Evolutionary conservation across 1,139 yeast genomes (phyloP).

Genomic region (Hemisphaericaspora xylanilytica): DNA sequence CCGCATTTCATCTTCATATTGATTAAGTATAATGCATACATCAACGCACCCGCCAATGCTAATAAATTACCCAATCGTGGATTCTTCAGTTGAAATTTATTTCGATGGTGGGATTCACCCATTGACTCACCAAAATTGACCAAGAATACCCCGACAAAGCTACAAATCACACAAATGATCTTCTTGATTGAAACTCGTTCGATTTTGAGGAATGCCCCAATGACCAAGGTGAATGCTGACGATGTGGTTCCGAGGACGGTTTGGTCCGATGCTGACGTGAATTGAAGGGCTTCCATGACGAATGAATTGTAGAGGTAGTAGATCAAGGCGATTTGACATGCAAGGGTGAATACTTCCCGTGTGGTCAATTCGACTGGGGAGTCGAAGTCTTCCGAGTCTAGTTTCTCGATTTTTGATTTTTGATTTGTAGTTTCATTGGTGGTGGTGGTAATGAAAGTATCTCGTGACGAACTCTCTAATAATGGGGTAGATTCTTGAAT

Average conservation of each 20-base stretch:
- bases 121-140: slow-evolving; percentile 32
- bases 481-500: slow-evolving; percentile 2
- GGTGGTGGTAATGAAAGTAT: slow-evolving; percentile 1
- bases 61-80: slow-evolving; percentile 46
- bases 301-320: slow-evolving; percentile 42
- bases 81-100: slow-evolving; percentile 34
- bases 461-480: slow-evolving; percentile 2
- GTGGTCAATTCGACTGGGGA: slow-evolving; percentile 21
- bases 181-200: slow-evolving; percentile 46
- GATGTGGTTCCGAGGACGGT: slow-evolving; percentile 53
- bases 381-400: slow-evolving; percentile 9
- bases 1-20: slow-evolving; percentile 46
- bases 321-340: slow-evolving; percentile 39
- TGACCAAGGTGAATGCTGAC: slow-evolving; percentile 48
- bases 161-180: slow-evolving; percentile 40
- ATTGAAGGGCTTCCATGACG: slow-evolving; percentile 42
- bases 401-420: slow-evolving; percentile 10
- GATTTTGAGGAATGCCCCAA: slow-evolving; percentile 39
- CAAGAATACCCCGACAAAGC: slow-evolving; percentile 47
- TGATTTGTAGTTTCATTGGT: too few relatives aligned
- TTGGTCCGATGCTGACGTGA: slow-evolving; percentile 53
- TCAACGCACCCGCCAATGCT: slow-evolving; percentile 46
- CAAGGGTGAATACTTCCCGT: slow-evolving; percentile 33
- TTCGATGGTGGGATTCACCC: slow-evolving; percentile 11
- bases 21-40: slow-evolving; percentile 47